Evolutionary conservation across 352 stramenopile genomes (phyloP).

Genomic region (Thraustotheca clavata): DNA sequence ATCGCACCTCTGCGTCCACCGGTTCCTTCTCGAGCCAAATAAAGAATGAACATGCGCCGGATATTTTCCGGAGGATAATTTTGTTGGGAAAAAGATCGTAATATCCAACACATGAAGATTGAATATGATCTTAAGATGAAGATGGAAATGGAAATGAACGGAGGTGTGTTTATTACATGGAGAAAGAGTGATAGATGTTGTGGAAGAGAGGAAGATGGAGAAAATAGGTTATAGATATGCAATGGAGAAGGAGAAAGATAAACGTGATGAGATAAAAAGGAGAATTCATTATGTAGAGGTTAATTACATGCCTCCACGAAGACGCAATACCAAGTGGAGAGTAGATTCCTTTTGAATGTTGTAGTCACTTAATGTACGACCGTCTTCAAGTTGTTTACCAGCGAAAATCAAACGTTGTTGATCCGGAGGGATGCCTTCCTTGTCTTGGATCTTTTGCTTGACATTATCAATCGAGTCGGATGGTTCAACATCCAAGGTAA

Average conservation of each 20-base stretch:
- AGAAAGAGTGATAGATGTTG: no score
- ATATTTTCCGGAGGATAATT: no score
- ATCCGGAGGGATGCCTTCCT: constrained; percentile 89
- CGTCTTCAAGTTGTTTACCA: constrained; percentile 89
- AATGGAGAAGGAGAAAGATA: no score
- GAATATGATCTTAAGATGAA: no score
- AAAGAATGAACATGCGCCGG: neutral
- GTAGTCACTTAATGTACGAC: constrained; percentile 83
- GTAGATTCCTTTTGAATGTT: constrained; percentile 91
- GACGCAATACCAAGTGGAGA: constrained; percentile 63
- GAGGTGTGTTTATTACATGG: no score
- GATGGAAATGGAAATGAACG: no score
- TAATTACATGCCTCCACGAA: constrained; percentile 29
- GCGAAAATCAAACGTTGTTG: constrained; percentile 90
- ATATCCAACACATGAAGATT: no score
- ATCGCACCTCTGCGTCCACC: neutral
- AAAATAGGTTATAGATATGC: no score
- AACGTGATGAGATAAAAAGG: no score
- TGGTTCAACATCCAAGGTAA: constrained; percentile 95
- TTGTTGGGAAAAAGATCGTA: no score
- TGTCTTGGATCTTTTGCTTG: constrained; percentile 94
- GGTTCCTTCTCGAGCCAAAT: neutral
- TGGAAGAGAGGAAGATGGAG: no score
- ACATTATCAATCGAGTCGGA: constrained; percentile 98
- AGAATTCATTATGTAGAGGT: no score